These are phyloP conservation scores for Ophiognomonia clavigignenti-juglandacearum DNA, from an alignment of 2,329 filamentous ascomycete species.

Conservation along the genomic window DNA sequence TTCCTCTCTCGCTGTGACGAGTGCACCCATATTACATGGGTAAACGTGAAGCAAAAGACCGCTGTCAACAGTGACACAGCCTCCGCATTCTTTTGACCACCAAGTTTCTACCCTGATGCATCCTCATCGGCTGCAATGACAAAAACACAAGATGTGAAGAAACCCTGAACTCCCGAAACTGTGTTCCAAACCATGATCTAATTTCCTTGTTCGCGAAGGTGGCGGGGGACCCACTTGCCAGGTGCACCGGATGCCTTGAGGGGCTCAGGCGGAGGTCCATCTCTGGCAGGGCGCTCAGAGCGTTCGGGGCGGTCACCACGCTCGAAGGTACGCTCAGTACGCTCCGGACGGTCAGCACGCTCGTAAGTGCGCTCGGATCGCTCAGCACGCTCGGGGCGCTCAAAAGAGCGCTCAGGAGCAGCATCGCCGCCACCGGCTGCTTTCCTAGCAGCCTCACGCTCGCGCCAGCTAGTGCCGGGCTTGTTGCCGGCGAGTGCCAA, in stretches of 20 bases:
- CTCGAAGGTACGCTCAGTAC: background rate
- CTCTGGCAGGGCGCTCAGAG: conserved; percentile 23
- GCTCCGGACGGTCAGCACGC: background rate
- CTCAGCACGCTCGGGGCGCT: background rate
- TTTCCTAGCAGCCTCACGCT: conserved; percentile 49
- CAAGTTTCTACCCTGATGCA: no score
- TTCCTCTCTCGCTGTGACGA: no score
- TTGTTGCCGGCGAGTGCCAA: conserved; percentile 45
- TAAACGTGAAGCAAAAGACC: no score
- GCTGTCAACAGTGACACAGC: no score
- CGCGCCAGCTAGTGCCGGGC: conserved; percentile 49
- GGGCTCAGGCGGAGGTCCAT: conserved; percentile 39
- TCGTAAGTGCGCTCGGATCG: background rate
- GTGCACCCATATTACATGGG: no score
- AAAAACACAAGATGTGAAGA: conserved; percentile 2
- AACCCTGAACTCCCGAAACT: conserved; percentile 5
- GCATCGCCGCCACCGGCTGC: conserved; percentile 18
- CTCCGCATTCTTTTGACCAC: no score
- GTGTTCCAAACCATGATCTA: conserved; percentile 4
- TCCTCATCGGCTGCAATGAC: conserved; percentile 8
- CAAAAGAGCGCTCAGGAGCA: background rate
- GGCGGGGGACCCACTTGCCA: conserved; percentile 56
- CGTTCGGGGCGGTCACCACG: conserved; percentile 19
- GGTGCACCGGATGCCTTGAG: conserved; percentile 48
- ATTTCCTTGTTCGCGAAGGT: conserved; percentile 19